phyloP scores from a whole-genome alignment of 352 stramenopile genomes.

The Albugo candida region DNA sequence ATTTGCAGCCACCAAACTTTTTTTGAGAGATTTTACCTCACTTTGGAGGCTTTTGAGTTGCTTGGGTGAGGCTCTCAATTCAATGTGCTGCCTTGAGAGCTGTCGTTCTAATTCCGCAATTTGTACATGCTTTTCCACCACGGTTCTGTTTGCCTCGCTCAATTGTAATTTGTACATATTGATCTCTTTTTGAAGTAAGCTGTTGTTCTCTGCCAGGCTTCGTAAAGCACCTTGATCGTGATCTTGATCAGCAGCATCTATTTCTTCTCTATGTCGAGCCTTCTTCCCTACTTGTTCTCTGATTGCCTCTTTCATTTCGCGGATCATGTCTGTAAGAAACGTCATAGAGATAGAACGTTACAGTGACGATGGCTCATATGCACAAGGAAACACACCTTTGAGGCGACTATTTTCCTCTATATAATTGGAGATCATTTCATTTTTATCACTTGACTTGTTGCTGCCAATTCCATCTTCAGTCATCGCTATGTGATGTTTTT shows the following conservation, averaged over 20 bases:
- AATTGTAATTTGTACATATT: constrained; percentile 24
- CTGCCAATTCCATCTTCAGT: too few relatives aligned
- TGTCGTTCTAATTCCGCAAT: constrained; percentile 24
- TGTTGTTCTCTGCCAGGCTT: too few relatives aligned
- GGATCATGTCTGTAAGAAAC: constrained; percentile 32
- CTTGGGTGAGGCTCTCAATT: constrained; percentile 4
- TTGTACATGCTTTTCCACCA: constrained; percentile 21
- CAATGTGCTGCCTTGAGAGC: constrained; percentile 6
- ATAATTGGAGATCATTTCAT: too few relatives aligned
- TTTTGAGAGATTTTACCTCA: constrained; percentile 13
- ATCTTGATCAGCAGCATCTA: too few relatives aligned
- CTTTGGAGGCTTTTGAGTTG: constrained; percentile 4
- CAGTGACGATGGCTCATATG: too few relatives aligned
- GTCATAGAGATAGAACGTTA: neutral
- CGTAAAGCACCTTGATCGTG: too few relatives aligned
- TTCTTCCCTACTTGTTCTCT: constrained; percentile 19
- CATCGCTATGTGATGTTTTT: too few relatives aligned
- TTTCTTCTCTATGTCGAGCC: neutral
- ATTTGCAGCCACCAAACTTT: constrained; percentile 22
- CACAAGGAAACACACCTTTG: constrained; percentile 9
- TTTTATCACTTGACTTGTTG: too few relatives aligned
- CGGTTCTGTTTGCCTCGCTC: constrained; percentile 15
- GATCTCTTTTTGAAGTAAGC: constrained; percentile 11
- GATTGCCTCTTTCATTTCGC: constrained; percentile 53
- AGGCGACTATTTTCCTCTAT: constrained; percentile 12